Conservation (phyloP, 140 eudicot genomes). For the Stevia rebaudiana region DNA sequence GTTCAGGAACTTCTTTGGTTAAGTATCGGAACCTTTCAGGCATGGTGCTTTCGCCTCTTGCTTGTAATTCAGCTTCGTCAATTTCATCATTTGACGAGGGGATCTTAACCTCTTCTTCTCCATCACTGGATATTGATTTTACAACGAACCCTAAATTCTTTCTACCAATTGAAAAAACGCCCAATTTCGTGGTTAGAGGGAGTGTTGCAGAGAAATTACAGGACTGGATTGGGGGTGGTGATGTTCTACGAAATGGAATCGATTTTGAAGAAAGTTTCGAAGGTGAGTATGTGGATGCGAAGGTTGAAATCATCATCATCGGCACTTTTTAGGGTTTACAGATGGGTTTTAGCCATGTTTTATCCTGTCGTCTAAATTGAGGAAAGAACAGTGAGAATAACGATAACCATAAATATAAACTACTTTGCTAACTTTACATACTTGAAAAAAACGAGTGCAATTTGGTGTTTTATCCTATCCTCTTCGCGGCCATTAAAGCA, state of each 20-base stretch:
- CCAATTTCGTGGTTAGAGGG: slow-evolving; percentile 5
- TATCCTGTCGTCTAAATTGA: neutral
- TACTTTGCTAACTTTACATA: too few relatives aligned
- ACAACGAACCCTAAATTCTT: slow-evolving; percentile 20
- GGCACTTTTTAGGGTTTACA: slow-evolving; percentile 20
- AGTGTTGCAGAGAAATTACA: neutral
- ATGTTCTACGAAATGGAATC: neutral
- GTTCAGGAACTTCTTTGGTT: slow-evolving; percentile 52
- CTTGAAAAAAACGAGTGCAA: too few relatives aligned
- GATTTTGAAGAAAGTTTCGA: slow-evolving; percentile 9
- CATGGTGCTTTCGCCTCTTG: slow-evolving; percentile 50
- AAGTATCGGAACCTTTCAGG: slow-evolving; percentile 69
- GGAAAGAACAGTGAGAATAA: too few relatives aligned
- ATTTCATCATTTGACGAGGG: slow-evolving; percentile 8
- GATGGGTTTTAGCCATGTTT: slow-evolving; percentile 22
- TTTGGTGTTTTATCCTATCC: too few relatives aligned
- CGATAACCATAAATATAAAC: too few relatives aligned
- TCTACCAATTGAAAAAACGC: slow-evolving; percentile 2
- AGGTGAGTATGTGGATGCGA: slow-evolving; percentile 22
- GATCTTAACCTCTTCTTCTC: slow-evolving; percentile 20
- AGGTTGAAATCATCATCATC: slow-evolving; percentile 25
- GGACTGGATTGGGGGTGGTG: neutral
- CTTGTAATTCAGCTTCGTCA: slow-evolving; percentile 36
- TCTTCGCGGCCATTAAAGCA: too few relatives aligned
- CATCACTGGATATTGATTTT: slow-evolving; percentile 12